A percentile compares a stretch with the other conserved stretches of the same genome.
These are phyloP conservation scores for Taiozyma sp. DNA, from an alignment of 1,139 yeast genomes.

Conservation along the genomic window DNA sequence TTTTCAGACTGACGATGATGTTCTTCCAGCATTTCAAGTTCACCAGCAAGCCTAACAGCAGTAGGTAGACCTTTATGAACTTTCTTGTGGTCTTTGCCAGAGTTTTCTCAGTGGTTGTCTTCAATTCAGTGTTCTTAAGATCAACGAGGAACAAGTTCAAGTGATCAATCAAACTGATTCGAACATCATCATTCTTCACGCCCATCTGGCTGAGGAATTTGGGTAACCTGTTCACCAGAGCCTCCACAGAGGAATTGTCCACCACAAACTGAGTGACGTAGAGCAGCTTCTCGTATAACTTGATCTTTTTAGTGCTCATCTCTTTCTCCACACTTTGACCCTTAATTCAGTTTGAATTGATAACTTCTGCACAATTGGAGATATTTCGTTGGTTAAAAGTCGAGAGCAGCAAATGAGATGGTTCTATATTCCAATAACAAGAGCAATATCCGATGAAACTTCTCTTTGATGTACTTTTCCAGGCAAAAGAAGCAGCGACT, in stretches of 20 bases:
- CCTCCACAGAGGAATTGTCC: slow-evolving; percentile 6
- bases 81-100: neutral
- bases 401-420: neutral
- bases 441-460: too few species aligned
- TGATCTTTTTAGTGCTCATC: slow-evolving; percentile 2
- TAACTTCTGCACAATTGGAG: neutral
- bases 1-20: neutral
- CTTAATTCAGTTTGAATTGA: neutral
- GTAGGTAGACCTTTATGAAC: slow-evolving; percentile 4
- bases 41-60: slow-evolving; percentile 7
- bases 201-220: slow-evolving; percentile 4
- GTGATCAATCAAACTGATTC: slow-evolving; percentile 11
- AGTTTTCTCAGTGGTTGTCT: neutral
- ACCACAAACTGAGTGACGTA: slow-evolving; percentile 16
- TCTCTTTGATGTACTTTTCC: neutral
- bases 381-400: neutral
- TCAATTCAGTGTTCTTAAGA: slow-evolving; percentile 1
- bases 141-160: slow-evolving; percentile 9
- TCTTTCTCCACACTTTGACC: neutral
- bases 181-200: slow-evolving; percentile 7
- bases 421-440: neutral
- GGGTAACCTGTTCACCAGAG: slow-evolving; percentile 1
- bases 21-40: slow-evolving; percentile 1
- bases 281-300: slow-evolving; percentile 10
- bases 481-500: neutral